These are phyloP conservation scores for Dendrobium officinale DNA, from an alignment of 106 monocot genomes.

Conservation along the genomic window DNA sequence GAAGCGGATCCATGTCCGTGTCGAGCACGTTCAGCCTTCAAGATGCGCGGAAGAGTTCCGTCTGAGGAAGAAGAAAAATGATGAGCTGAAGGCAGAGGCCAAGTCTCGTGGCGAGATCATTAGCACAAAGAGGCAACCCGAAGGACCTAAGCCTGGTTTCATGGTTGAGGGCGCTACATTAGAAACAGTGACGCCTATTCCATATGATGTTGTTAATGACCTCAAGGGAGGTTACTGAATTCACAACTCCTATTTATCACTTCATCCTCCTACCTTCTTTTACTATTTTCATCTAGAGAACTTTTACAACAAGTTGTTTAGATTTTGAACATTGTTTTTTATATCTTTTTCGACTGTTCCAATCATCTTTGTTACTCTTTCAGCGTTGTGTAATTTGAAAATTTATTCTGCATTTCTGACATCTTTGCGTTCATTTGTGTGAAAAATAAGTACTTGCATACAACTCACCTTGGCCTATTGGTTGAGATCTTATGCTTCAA, in stretches of 20 bases:
- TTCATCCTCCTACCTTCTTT: background rate
- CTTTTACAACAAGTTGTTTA: too few species aligned
- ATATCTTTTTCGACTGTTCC: background rate
- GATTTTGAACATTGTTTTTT: too few species aligned
- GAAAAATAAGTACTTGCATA: too few species aligned
- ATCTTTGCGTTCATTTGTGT: too few species aligned
- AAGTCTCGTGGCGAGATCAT: slow-evolving; percentile 59
- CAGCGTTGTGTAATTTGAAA: background rate
- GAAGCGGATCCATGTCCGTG: slow-evolving; percentile 63
- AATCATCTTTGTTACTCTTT: background rate
- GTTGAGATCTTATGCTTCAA: too few species aligned
- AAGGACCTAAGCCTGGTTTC: slow-evolving; percentile 68
- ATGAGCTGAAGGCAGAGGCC: slow-evolving; percentile 51
- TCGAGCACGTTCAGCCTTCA: slow-evolving; percentile 62
- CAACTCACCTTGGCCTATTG: too few species aligned
- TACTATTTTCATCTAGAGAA: too few species aligned
- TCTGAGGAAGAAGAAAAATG: slow-evolving; percentile 44
- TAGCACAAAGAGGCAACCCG: slow-evolving; percentile 65
- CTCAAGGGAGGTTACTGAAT: slow-evolving; percentile 64
- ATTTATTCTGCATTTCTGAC: too few species aligned
- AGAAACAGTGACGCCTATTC: slow-evolving; percentile 70
- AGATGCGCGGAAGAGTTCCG: slow-evolving; percentile 62
- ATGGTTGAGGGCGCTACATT: slow-evolving; percentile 66
- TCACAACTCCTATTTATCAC: background rate
- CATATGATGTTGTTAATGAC: slow-evolving; percentile 77